Evolutionary conservation across 2,329 filamentous ascomycete genomes (phyloP), one percentile per base, ranked within the genome.

Genomic region (Exophiala xenobiotica): DNA sequence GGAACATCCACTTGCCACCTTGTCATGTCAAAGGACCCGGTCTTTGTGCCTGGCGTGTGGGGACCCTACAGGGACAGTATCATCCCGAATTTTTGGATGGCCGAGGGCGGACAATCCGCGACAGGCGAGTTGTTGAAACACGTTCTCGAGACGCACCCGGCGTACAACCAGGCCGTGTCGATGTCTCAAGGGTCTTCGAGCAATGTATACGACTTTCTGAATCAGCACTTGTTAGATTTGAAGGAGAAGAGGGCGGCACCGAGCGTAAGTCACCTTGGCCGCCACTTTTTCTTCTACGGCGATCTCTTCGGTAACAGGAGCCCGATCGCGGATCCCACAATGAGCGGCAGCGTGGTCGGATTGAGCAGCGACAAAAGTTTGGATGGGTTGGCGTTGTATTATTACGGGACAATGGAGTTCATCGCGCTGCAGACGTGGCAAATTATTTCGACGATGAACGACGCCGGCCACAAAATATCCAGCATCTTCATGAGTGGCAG

Each of bases 401-500:
- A 99, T 75, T 97, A 96, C 66, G 89, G 83, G 19, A 95, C 92
- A 3, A 90, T 99, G 82, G 93, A 99, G 74, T 97, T 97, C 72
- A 97, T 99, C 64, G 91, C 93, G 23, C 81, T 97, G 69, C 93
- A 99, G 72, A 99, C 93, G 0, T 85, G 88, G 52, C 93, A 99
- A 70, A 99, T 99, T 64, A 81, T 99, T 58, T 87, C 95, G 64
- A 81, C 87, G 27, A 96, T 99, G 91, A 99, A 97, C 77, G 76
- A 80, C 40, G 78, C 90, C 1, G 93, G 93, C 7, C 93, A 99
- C 73, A 77, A 81, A 61, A 91, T 99, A 69, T 84, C 80, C 43
- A 92, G 87, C 58, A 96, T 99, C 71, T 99, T 97, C 81, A 97
- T 99, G 93, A 96, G 90, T 3, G 93, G 93, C 55, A 95, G 89